A percentile compares a stretch with the other conserved stretches of the same genome.
phyloP scores from a whole-genome alignment of 164 flowering plant genomes.

The Taxillus chinensis region DNA sequence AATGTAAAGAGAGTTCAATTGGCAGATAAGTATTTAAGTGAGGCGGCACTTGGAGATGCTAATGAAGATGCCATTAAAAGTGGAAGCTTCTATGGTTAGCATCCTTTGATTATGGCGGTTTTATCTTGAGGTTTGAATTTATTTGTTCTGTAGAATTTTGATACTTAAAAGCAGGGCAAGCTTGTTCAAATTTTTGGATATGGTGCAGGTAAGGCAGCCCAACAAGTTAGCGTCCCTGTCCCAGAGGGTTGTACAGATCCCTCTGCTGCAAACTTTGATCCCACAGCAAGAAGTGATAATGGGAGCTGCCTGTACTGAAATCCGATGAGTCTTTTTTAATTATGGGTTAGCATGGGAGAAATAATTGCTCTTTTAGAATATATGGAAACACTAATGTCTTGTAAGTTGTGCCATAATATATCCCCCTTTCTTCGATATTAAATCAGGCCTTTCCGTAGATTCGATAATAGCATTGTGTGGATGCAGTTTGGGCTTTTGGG shows the following conservation, averaged over 20 bases:
- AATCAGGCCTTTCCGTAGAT: too few relatives aligned
- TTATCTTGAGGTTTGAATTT: constrained; percentile 3
- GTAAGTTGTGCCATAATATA: too few relatives aligned
- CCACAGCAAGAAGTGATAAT: constrained; percentile 46
- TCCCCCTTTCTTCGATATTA: too few relatives aligned
- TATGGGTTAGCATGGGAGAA: too few relatives aligned
- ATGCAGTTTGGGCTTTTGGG: too few relatives aligned
- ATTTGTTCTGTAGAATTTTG: constrained; percentile 3
- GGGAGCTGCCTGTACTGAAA: constrained; percentile 28
- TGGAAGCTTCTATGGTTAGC: constrained; percentile 28
- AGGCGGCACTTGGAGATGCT: constrained; percentile 42
- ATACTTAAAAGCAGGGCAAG: background rate
- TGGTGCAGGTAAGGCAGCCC: constrained; percentile 48
- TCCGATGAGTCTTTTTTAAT: background rate
- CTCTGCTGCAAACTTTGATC: constrained; percentile 33
- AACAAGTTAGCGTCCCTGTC: constrained; percentile 37
- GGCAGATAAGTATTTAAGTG: constrained; percentile 30
- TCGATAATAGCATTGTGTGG: too few relatives aligned
- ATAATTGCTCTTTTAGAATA: too few relatives aligned
- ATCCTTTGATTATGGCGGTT: background rate
- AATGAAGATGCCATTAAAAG: constrained; percentile 25
- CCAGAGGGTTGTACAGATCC: constrained; percentile 48
- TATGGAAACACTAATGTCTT: too few relatives aligned
- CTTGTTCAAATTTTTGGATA: background rate
- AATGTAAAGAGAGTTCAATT: constrained; percentile 56